phyloP scores from a whole-genome alignment of 208 protist species.

The Blastocrithidia nonstop region DNA sequence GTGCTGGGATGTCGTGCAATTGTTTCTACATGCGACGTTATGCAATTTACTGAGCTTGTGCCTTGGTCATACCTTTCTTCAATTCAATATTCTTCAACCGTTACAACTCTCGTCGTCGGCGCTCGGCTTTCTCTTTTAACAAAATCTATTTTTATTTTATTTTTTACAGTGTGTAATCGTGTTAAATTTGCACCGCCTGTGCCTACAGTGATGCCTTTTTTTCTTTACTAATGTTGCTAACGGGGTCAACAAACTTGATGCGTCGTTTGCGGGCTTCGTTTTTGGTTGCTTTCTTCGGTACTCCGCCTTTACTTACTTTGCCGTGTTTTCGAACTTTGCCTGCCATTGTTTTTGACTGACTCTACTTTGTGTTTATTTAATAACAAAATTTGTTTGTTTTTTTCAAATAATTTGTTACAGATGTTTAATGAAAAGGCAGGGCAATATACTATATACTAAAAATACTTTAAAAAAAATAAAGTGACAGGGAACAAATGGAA shows the following conservation, averaged over 20 bases:
- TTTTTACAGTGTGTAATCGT: background rate
- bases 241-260: conserved; percentile 38
- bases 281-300: conserved; percentile 26
- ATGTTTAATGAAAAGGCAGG: background rate
- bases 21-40: conserved; percentile 10
- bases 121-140: conserved; percentile 11
- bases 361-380: background rate
- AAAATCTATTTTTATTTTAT: no score
- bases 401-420: background rate
- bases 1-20: no score
- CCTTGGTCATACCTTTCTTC: conserved; percentile 56
- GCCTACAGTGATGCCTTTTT: conserved; percentile 39
- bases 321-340: conserved; percentile 28
- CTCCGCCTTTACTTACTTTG: conserved; percentile 21
- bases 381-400: background rate
- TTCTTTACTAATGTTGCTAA: conserved; percentile 33
- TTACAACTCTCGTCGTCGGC: conserved; percentile 15
- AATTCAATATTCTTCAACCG: conserved; percentile 23
- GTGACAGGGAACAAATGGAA: background rate
- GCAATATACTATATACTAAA: background rate
- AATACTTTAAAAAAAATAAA: conserved; percentile 1
- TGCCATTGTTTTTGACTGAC: conserved; percentile 5
- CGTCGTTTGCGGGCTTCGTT: conserved; percentile 38
- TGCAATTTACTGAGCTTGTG: conserved; percentile 32
- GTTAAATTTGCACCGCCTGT: conserved; percentile 8